Evolutionary conservation across 2,329 filamentous ascomycete genomes (phyloP).

Genomic region (Colletotrichum salicis): DNA sequence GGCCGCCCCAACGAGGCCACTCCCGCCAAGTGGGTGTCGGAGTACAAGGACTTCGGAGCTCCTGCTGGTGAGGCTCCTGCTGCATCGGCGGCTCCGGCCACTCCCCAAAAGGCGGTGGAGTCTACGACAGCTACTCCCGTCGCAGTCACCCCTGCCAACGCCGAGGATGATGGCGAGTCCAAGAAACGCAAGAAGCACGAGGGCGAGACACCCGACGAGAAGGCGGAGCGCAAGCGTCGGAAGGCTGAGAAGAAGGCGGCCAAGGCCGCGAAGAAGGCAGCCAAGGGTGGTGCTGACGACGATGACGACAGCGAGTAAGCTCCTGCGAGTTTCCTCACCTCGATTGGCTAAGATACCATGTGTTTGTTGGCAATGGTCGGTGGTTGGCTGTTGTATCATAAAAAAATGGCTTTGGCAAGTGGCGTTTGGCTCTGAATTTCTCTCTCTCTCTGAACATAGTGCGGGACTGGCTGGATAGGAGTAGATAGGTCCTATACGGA

Average conservation of each 20-base stretch:
- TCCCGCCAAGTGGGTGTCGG: constrained; percentile 89
- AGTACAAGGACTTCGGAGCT: constrained; percentile 88
- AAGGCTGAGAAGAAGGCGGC: constrained; percentile 71
- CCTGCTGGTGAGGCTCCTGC: constrained; percentile 56
- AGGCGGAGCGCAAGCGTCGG: constrained; percentile 68
- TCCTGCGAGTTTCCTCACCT: constrained; percentile 34
- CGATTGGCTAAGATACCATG: constrained; percentile 33
- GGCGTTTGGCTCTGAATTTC: constrained; percentile 36
- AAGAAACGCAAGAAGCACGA: constrained; percentile 86
- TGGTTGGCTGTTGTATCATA: constrained; percentile 38
- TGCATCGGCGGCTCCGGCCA: constrained; percentile 55
- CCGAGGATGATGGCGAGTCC: constrained; percentile 66
- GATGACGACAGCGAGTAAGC: constrained; percentile 64
- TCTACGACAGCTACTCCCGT: constrained; percentile 51
- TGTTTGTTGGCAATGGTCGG: constrained; percentile 36
- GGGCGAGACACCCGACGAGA: constrained; percentile 77
- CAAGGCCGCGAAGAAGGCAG: constrained; percentile 66
- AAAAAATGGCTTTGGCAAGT: constrained; percentile 38
- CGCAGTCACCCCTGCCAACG: constrained; percentile 55
- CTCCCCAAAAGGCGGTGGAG: constrained; percentile 49
- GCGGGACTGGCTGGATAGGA: constrained; percentile 35
- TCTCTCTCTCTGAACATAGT: constrained; percentile 30
- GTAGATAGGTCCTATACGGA: constrained; percentile 36
- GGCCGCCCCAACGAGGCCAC: constrained; percentile 93
- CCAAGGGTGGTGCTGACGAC: constrained; percentile 55